Evolutionary conservation across 805 yeast species (phyloP).

Genomic region (Lachancea mirantina): DNA sequence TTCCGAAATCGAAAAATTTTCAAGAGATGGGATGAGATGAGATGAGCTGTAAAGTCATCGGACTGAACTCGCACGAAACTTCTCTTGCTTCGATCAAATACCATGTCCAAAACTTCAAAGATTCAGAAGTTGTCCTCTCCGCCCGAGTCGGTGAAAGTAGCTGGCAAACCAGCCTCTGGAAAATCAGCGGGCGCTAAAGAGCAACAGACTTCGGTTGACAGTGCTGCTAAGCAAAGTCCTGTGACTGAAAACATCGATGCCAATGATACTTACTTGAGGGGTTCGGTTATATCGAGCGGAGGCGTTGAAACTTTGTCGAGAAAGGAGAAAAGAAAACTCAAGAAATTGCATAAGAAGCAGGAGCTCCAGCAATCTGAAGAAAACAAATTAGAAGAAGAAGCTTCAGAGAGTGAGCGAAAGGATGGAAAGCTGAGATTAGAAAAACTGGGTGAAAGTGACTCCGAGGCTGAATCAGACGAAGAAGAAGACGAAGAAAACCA

Average conservation of each 20-base stretch:
- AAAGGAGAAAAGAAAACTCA: conserved; percentile 55
- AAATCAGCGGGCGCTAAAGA: no score
- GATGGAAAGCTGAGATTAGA: conserved; percentile 44
- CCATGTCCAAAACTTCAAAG: no score
- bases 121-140: no score
- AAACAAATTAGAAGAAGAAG: conserved; percentile 37
- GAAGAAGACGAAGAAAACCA: conserved; percentile 44
- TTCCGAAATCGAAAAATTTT: conserved; percentile 7
- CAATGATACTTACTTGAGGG: no score
- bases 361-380: conserved; percentile 18
- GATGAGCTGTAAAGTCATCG: conserved; percentile 20
- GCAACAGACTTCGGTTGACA: no score
- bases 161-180: no score
- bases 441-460: conserved; percentile 37
- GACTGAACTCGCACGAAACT: no score
- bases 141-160: no score
- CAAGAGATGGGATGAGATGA: conserved; percentile 18
- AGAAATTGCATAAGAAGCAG: conserved; percentile 36
- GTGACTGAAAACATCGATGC: no score
- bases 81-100: no score
- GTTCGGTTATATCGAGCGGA: no score
- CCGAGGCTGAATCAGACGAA: conserved; percentile 39
- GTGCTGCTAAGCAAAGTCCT: no score
- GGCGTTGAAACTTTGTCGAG: conserved; percentile 48
- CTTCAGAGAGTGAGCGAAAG: conserved; percentile 40